Evolutionary conservation across 257 asterid species (phyloP).

Genomic region (Gardenia jasminoides): DNA sequence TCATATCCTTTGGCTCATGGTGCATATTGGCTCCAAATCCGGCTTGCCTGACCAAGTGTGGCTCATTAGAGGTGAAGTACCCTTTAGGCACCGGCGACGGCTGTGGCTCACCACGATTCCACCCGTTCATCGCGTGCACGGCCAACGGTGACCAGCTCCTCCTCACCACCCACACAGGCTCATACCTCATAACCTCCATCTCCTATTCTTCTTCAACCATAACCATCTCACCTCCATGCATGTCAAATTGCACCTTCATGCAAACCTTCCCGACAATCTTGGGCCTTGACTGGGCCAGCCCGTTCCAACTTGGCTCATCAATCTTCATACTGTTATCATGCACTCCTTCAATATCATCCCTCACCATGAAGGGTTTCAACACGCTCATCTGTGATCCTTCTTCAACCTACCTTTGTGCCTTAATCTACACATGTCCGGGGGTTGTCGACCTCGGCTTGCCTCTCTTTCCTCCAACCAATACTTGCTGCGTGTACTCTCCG

Average conservation of each 20-base stretch:
- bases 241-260: conserved; percentile 13
- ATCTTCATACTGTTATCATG: background rate
- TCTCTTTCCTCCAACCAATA: background rate
- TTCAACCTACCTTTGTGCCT: conserved; percentile 11
- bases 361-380: background rate
- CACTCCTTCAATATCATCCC: background rate
- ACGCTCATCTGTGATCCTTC: conserved; percentile 11
- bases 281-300: conserved; percentile 17
- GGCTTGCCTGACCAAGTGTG: conserved; percentile 9
- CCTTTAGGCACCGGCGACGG: conserved; percentile 15
- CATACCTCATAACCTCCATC: conserved; percentile 9
- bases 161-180: conserved; percentile 10
- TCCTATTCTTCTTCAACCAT: conserved; percentile 1
- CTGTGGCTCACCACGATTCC: conserved; percentile 12
- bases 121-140: background rate
- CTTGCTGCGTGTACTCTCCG: conserved; percentile 12
- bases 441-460: conserved; percentile 2
- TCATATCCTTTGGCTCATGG: background rate
- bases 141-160: conserved; percentile 4
- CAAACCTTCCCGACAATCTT: background rate
- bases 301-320: conserved; percentile 7
- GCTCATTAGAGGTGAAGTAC: background rate
- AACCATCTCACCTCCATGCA: conserved; percentile 10
- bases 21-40: background rate
- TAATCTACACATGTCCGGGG: conserved; percentile 4